Base-by-base conservation (phyloP, 2,329 filamentous ascomycete species). In the Dothideomycetes sp. region DNA sequence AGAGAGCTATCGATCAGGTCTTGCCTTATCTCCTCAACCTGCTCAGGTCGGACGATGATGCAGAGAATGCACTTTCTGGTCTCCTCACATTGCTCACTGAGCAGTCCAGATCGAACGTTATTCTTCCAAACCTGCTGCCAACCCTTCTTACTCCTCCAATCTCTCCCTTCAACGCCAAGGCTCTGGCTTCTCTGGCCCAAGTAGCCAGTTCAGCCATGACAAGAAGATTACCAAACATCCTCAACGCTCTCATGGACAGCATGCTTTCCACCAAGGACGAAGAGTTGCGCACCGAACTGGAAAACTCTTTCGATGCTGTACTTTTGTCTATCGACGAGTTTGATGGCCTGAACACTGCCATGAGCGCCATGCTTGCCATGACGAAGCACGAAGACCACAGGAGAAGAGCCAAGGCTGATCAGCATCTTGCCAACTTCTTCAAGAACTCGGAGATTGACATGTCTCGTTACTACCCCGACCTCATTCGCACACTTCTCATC, bases 61-160 rank as follows among this genome's bases (percentile, higher is more conserved):
- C 91, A 23, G 83, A 94, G 51, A 93, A 95, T 60, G 91, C 91
- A 8, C 71, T 98, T 15, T 84, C 87, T 37, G 93, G 91, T 29
- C 78, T 98, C 30, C 75, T 98, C 47, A 98, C 91, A 0, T 74
- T 98, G 16, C 80, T 98, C 48, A 96, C 89, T 0, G 91, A 98
- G 61, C 80, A 85, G 12, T 91, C 86, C 6, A 77, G 91, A 48
- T 94, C 89, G 16, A 98, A 95, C 61, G 88, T 94, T 52, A 98
- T 98, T 53, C 69, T 98, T 44, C 93, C 91, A 15, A 95, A 94
- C 61, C 80, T 98, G 42, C 86, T 98, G 45, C 91, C 93, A 1
- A 96, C 88, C 2, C 74, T 98, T 22, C 84, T 93, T 45, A 82
- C 84, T 7, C 80, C 86, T 40, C 91, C 91, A 2, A 94, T 98